Conservation (phyloP, 2,329 filamentous ascomycete genomes). For the Arachnomyces sp. region DNA sequence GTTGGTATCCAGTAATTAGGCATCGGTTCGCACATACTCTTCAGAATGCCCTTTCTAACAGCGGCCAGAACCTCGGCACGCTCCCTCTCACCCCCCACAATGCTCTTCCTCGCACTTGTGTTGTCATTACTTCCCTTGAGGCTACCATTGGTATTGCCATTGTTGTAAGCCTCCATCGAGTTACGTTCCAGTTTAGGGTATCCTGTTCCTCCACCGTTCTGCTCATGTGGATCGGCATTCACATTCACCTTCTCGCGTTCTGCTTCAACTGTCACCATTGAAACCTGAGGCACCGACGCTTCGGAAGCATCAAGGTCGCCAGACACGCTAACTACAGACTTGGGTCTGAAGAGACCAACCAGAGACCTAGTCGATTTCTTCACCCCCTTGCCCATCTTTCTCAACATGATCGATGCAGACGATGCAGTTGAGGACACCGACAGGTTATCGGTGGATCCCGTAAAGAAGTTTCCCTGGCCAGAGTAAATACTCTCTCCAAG, state of each 20-base stretch:
- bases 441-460: constrained; percentile 87
- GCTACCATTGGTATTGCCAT: constrained; percentile 14
- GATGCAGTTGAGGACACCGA: constrained; percentile 43
- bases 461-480: constrained; percentile 72
- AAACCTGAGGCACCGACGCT: constrained; percentile 72
- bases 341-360: constrained; percentile 88
- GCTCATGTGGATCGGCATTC: constrained; percentile 56
- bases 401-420: constrained; percentile 50
- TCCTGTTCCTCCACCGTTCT: constrained; percentile 55
- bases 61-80: constrained; percentile 84
- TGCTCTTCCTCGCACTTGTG: constrained; percentile 65
- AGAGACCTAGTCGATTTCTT: constrained; percentile 87
- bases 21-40: constrained; percentile 53
- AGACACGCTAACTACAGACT: constrained; percentile 73
- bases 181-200: constrained; percentile 80
- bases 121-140: constrained; percentile 33
- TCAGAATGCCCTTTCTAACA: constrained; percentile 91
- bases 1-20: background rate
- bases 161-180: constrained; percentile 56
- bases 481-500: constrained; percentile 92
- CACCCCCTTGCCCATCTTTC: constrained; percentile 98
- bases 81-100: constrained; percentile 81
- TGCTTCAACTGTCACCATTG: constrained; percentile 92
- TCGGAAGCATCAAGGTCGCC: constrained; percentile 58
- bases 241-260: constrained; percentile 79